Conservation (phyloP, 106 monocot genomes). For the Allium cepa region DNA sequence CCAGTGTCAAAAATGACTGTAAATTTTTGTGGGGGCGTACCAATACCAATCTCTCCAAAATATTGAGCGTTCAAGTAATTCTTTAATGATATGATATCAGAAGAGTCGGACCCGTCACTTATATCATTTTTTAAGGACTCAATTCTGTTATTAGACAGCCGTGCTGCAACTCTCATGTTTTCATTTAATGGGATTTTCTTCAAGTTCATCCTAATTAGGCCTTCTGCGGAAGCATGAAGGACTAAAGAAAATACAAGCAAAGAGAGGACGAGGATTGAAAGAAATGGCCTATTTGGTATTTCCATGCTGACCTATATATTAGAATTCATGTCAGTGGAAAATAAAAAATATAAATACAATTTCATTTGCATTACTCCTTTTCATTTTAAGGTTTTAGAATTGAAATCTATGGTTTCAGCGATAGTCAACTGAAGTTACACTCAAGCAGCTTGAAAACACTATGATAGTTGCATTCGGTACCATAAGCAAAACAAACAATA, state of each 20-base stretch:
- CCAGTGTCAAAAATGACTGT: conserved; percentile 90
- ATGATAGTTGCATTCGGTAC: too few species aligned
- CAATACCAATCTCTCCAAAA: conserved; percentile 79
- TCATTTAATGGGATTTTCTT: conserved; percentile 60
- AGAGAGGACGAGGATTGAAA: conserved; percentile 8
- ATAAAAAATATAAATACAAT: too few species aligned
- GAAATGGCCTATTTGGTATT: background rate
- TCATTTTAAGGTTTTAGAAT: too few species aligned
- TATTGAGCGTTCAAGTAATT: conserved; percentile 92
- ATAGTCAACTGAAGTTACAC: too few species aligned
- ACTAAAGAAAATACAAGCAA: conserved; percentile 16
- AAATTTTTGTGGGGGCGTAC: conserved; percentile 75
- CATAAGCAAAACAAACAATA: too few species aligned
- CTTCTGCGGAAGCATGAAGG: conserved; percentile 32
- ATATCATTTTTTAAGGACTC: background rate
- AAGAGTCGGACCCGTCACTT: conserved; percentile 1
- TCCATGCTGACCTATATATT: background rate
- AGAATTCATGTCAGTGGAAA: background rate
- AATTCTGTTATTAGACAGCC: conserved; percentile 11
- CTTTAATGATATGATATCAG: conserved; percentile 47
- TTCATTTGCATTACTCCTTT: too few species aligned
- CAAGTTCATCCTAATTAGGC: conserved; percentile 45
- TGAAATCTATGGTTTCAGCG: too few species aligned
- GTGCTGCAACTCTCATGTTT: conserved; percentile 16
- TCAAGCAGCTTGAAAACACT: too few species aligned